These are phyloP conservation scores for Westerdykella sp. DNA, from an alignment of 2,329 filamentous ascomycete genomes.

Conservation along the genomic window DNA sequence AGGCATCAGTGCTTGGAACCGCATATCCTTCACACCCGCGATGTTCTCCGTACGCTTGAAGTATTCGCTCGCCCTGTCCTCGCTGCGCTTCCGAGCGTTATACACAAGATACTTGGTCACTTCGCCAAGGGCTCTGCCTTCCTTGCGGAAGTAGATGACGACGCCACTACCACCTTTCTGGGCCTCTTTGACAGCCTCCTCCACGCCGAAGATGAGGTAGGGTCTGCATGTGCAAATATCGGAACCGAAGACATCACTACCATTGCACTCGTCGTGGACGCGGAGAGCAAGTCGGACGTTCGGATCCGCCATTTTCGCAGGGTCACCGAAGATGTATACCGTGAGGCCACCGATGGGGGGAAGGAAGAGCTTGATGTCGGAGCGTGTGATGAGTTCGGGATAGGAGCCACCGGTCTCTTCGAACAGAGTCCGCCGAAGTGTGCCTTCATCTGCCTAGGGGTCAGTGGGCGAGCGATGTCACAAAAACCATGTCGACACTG, in stretches of 20 bases:
- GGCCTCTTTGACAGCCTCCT: conserved; percentile 94
- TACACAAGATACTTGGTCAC: conserved; percentile 85
- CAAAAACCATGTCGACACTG: conserved; percentile 16
- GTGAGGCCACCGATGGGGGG: conserved; percentile 93
- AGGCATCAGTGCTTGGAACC: conserved; percentile 97
- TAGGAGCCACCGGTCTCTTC: conserved; percentile 95
- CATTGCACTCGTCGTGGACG: conserved; percentile 87
- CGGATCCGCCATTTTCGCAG: conserved; percentile 86
- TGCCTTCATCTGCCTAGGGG: conserved; percentile 62
- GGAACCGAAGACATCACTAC: conserved; percentile 93
- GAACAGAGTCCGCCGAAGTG: conserved; percentile 78
- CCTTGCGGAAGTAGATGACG: conserved; percentile 98
- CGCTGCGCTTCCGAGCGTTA: conserved; percentile 70
- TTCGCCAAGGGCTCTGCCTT: conserved; percentile 88
- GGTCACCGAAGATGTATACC: conserved; percentile 95
- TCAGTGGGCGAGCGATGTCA: conserved; percentile 19
- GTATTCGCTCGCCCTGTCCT: conserved; percentile 79
- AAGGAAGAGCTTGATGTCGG: conserved; percentile 91
- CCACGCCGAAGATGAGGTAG: conserved; percentile 93
- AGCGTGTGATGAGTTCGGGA: conserved; percentile 89
- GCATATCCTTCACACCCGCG: conserved; percentile 92
- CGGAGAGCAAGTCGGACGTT: conserved; percentile 74
- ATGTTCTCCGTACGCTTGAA: conserved; percentile 98
- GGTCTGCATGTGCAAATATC: conserved; percentile 97
- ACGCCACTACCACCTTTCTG: conserved; percentile 90